A percentile compares a stretch with the other conserved stretches of the same genome.
Conservation (phyloP, 78 protist genomes). For the Dictyostelium brefeldianum region DNA sequence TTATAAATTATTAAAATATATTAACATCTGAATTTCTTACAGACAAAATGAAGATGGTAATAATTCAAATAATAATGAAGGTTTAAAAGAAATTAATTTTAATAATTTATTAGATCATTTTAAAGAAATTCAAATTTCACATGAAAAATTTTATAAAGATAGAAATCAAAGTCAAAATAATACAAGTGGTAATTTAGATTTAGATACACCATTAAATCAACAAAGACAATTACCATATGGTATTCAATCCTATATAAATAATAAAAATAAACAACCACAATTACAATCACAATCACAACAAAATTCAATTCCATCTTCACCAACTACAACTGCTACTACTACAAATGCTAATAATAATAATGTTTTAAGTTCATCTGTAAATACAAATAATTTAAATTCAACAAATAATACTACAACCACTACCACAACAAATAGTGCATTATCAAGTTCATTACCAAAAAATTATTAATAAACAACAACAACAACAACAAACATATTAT, state of each 20-base stretch:
- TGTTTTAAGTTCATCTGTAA: neutral
- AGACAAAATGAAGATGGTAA: conserved; percentile 77
- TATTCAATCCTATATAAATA: conserved; percentile 57
- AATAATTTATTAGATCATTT: conserved; percentile 54
- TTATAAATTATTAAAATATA: neutral
- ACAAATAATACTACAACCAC: neutral
- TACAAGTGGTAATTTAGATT: neutral
- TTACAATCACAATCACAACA: neutral
- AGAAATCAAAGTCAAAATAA: neutral
- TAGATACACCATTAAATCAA: neutral
- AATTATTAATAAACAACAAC: neutral
- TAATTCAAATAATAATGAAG: conserved; percentile 52
- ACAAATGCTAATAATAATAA: neutral
- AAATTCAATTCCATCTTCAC: conserved; percentile 10
- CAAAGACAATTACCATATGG: conserved; percentile 59
- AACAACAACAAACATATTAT: no score
- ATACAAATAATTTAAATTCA: neutral
- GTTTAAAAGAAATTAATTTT: conserved; percentile 70
- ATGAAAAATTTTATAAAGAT: conserved; percentile 40
- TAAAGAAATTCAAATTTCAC: conserved; percentile 51
- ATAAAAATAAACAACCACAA: conserved; percentile 13
- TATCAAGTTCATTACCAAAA: conserved; percentile 26
- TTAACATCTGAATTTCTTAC: neutral
- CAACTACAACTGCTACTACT: neutral
- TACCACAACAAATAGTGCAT: neutral